phyloP scores from a whole-genome alignment of 805 yeast genomes.

The Candida boidinii region DNA sequence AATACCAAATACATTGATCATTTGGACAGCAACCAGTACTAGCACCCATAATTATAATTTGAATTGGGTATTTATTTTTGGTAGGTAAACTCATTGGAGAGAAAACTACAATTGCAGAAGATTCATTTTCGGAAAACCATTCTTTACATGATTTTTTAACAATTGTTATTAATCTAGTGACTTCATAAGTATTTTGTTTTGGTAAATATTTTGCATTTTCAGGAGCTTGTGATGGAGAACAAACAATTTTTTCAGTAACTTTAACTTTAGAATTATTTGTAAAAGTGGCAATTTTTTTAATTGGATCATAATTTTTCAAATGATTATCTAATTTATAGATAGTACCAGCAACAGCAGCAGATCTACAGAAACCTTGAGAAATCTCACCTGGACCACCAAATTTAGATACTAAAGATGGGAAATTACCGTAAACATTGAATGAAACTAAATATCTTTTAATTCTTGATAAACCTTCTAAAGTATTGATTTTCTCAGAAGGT shows the following conservation, averaged over 20 bases:
- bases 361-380: conserved; percentile 93
- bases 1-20: conserved; percentile 88
- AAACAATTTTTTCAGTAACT: conserved; percentile 71
- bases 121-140: conserved; percentile 85
- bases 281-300: conserved; percentile 57
- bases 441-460: conserved; percentile 79
- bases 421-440: conserved; percentile 86
- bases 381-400: conserved; percentile 96
- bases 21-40: conserved; percentile 81
- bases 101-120: conserved; percentile 82
- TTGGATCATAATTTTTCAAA: conserved; percentile 57
- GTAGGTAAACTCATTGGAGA: conserved; percentile 75
- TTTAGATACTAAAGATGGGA: conserved; percentile 87
- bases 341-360: conserved; percentile 97
- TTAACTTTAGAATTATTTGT: conserved; percentile 68
- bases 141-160: conserved; percentile 83
- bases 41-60: conserved; percentile 79
- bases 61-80: conserved; percentile 66
- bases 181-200: conserved; percentile 38
- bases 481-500: conserved; percentile 46
- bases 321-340: conserved; percentile 77
- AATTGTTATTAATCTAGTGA: conserved; percentile 71
- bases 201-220: conserved; percentile 32
- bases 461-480: conserved; percentile 70
- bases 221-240: conserved; percentile 65